These are phyloP conservation scores for Galium porrigens DNA, from an alignment of 305 asterid genomes.

Conservation along the genomic window DNA sequence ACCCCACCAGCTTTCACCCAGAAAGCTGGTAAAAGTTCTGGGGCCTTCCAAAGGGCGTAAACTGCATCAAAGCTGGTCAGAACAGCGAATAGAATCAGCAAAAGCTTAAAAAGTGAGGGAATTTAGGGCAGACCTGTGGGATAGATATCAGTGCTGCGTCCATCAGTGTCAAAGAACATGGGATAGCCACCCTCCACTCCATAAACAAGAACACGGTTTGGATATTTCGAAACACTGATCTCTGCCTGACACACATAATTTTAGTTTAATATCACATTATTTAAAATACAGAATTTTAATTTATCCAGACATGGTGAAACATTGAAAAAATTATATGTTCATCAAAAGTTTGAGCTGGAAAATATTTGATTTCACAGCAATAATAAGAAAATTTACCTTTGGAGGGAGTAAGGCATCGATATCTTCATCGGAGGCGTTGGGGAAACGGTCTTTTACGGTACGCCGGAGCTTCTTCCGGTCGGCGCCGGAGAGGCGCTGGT, in stretches of 20 bases:
- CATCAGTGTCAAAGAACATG: constrained; percentile 62
- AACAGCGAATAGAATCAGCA: constrained; percentile 10
- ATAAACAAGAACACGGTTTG: constrained; percentile 81
- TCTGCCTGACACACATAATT: constrained; percentile 41
- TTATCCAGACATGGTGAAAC: background rate
- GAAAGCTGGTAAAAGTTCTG: constrained; percentile 74
- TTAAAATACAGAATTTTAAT: background rate
- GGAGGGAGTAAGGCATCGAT: constrained; percentile 69
- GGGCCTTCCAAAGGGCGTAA: constrained; percentile 90
- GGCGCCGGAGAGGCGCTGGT: constrained; percentile 88
- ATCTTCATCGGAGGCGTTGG: constrained; percentile 52
- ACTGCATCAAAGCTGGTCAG: constrained; percentile 28
- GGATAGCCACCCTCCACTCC: constrained; percentile 81
- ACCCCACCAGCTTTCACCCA: constrained; percentile 82
- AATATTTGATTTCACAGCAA: background rate
- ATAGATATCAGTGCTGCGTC: constrained; percentile 67
- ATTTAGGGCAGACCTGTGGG: constrained; percentile 56
- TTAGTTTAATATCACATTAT: background rate
- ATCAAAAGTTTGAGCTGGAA: too few species aligned
- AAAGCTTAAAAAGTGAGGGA: background rate
- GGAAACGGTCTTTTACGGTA: constrained; percentile 49
- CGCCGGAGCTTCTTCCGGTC: constrained; percentile 88
- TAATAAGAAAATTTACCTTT: constrained; percentile 33
- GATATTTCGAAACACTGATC: constrained; percentile 56
- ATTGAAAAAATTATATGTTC: too few species aligned